Conservation (phyloP, 331 rosid species). For the Erythrophleum ivorense region DNA sequence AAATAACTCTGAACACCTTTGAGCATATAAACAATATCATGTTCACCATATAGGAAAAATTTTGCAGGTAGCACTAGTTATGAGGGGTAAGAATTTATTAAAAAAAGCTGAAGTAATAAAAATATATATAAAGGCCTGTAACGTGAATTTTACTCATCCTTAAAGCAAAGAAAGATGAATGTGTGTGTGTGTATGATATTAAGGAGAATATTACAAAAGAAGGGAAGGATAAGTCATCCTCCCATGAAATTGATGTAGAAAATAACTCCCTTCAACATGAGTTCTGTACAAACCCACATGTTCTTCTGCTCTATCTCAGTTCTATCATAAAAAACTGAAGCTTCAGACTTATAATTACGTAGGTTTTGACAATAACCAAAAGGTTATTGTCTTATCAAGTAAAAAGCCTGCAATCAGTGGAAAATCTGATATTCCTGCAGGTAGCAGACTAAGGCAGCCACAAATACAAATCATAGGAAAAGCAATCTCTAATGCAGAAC, state of each 20-base stretch:
- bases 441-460: conserved; percentile 10
- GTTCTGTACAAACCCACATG: background rate
- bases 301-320: background rate
- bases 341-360: background rate
- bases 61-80: background rate
- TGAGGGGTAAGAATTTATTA: background rate
- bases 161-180: background rate
- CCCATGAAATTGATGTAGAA: background rate
- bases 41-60: background rate
- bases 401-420: background rate
- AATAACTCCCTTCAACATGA: background rate
- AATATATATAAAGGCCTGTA: background rate
- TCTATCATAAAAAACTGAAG: background rate
- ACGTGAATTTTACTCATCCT: background rate
- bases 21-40: background rate
- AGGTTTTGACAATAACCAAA: background rate
- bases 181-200: background rate
- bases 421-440: background rate
- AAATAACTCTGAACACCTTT: background rate
- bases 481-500: conserved; percentile 26
- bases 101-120: background rate
- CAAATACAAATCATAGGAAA: conserved; percentile 17
- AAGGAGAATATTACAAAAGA: background rate
- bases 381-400: background rate
- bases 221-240: background rate